Evolutionary conservation across 495 filamentous ascomycete genomes (phyloP).

Genomic region (Xylaria venustula): DNA sequence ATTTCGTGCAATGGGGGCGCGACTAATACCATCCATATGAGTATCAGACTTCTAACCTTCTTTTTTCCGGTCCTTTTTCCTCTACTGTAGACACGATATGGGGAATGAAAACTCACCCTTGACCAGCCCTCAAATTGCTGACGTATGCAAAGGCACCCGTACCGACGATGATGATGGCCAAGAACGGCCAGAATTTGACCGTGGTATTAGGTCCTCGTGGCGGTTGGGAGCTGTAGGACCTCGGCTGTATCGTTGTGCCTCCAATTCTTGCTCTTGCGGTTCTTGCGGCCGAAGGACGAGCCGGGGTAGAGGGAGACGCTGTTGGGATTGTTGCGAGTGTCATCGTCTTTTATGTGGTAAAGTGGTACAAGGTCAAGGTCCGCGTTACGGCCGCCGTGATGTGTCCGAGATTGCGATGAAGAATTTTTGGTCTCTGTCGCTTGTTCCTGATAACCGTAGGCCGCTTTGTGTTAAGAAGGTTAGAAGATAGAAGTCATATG

Average conservation of each 20-base stretch:
- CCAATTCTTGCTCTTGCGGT: background rate
- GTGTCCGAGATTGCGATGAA: no score
- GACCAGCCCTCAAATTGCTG: constrained; percentile 33
- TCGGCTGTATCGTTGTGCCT: background rate
- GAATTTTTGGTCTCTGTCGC: no score
- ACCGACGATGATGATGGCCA: constrained; percentile 45
- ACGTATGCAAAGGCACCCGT: constrained; percentile 47
- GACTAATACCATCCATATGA: constrained; percentile 8
- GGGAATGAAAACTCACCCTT: constrained; percentile 23
- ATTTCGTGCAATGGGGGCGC: constrained; percentile 12
- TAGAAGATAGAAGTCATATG: background rate
- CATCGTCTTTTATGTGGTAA: background rate
- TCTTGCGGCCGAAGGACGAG: background rate
- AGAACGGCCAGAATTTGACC: constrained; percentile 52
- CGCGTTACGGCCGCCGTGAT: no score
- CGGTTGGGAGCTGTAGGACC: constrained; percentile 33
- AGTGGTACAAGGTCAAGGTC: no score
- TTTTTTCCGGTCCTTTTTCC: no score
- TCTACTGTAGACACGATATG: no score
- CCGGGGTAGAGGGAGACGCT: background rate
- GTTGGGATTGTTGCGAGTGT: background rate
- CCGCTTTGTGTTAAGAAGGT: background rate
- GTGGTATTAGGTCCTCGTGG: constrained; percentile 26
- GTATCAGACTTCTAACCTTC: background rate
- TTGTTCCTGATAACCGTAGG: background rate